Evolutionary conservation across 2,329 filamentous ascomycete genomes (phyloP), one percentile per base, ranked within the genome.

Genomic region (Emericellopsis atlantica): DNA sequence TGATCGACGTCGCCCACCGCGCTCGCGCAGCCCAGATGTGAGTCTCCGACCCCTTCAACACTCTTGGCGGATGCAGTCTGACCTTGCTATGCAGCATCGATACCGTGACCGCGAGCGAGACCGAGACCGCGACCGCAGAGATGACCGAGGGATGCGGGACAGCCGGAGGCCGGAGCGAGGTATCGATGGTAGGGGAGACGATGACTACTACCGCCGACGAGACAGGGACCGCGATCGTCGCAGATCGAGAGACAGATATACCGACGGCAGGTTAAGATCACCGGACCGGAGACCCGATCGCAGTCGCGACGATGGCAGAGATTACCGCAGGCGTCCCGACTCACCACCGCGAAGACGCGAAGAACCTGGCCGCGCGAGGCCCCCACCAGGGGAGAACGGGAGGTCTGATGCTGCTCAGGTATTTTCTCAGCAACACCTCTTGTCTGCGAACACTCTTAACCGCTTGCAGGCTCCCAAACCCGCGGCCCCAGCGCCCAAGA

Each of bases 321-420:
- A 84, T 51, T 67, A 76, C 52, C 79, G 79, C 53, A 80, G 79
- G 66, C 79, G 80, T 61, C 72, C 76, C 71, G 82, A 87, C 64
- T 79, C 80, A 51, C 74, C 72, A 60, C 60, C 72, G 54, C 77
- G 79, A 59, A 79, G 72, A 68, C 75, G 74, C 58, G 81, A 79
- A 52, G 78, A 81, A 51, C 76, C 70, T 55, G 73, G 65, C 49
- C 55, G 57, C 41, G 64, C 72, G 52, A 73, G 72, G 52, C 69
- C 72, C 39, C 64, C 66, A 34, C 55, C 66, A 31, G 63, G 54
- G 42, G 72, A 72, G 47, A 63, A 66, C 36, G 62, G 67, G 10
- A 71, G 60, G 45, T 52, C 62, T 36, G 74, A 69, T 45, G 60
- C 65, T 43, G 63, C 66, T 45, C 77, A 84, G 61, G 80, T 83